These are phyloP conservation scores for Torulaspora quercuum DNA, from an alignment of 805 yeast species.

Conservation along the genomic window DNA sequence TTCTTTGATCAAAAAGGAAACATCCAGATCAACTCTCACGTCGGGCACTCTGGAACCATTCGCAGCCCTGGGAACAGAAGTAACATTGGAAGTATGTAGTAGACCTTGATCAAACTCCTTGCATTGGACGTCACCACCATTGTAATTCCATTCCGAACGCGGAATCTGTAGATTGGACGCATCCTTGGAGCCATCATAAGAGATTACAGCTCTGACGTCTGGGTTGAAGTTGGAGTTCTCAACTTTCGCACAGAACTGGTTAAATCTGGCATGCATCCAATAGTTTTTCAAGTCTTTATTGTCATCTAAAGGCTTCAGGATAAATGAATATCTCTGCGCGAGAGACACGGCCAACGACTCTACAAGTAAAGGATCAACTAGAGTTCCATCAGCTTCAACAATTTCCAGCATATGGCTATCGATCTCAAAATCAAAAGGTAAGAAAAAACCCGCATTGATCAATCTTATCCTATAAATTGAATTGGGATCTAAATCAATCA, in stretches of 20 bases:
- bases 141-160: slow-evolving; percentile 16
- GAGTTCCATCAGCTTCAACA: slow-evolving; percentile 53
- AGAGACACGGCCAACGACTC: slow-evolving; percentile 49
- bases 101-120: slow-evolving; percentile 28
- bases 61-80: slow-evolving; percentile 21
- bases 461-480: slow-evolving; percentile 46
- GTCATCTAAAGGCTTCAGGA: slow-evolving; percentile 50
- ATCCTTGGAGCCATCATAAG: slow-evolving; percentile 23
- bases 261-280: slow-evolving; percentile 41
- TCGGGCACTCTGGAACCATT: slow-evolving; percentile 22
- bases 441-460: slow-evolving; percentile 50
- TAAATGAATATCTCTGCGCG: slow-evolving; percentile 66
- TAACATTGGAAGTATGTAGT: slow-evolving; percentile 22
- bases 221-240: slow-evolving; percentile 36
- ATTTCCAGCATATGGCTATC: slow-evolving; percentile 50
- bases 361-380: slow-evolving; percentile 44
- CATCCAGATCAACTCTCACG: slow-evolving; percentile 21
- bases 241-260: slow-evolving; percentile 38
- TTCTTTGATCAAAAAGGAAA: slow-evolving; percentile 28
- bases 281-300: slow-evolving; percentile 40
- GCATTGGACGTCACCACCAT: slow-evolving; percentile 27
- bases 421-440: slow-evolving; percentile 47
- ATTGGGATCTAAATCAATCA: slow-evolving; percentile 40
- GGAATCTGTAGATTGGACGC: slow-evolving; percentile 10
- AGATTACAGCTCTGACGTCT: slow-evolving; percentile 35